Evolutionary conservation across 192 early-diverging fungal genomes (phyloP).

Genomic region (Funneliformis mosseae): DNA sequence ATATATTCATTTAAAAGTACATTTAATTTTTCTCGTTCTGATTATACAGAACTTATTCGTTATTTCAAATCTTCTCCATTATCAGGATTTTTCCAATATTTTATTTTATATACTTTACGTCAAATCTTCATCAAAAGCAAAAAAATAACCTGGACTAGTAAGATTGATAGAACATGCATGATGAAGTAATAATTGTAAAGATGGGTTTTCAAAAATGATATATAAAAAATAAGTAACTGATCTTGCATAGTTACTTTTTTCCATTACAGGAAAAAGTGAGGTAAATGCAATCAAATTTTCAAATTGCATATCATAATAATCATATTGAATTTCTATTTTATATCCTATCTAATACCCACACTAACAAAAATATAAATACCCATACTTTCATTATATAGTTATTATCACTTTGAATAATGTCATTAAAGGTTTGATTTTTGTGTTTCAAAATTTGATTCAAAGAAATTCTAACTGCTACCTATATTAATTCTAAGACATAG

Average conservation of each 20-base stretch:
- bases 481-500: background rate
- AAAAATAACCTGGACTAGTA: background rate
- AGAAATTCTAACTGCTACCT: background rate
- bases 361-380: conserved; percentile 7
- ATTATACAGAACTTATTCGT: background rate
- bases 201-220: background rate
- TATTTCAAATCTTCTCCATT: too few relatives aligned
- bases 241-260: background rate
- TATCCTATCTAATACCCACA: background rate
- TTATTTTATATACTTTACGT: background rate
- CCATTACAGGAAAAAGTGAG: background rate
- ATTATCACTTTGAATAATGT: background rate
- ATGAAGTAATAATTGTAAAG: background rate
- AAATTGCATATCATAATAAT: conserved; percentile 6
- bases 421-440: background rate
- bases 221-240: conserved; percentile 9
- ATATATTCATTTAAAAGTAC: conserved; percentile 8
- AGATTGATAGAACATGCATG: background rate
- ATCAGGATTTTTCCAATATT: background rate
- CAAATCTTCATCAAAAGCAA: conserved; percentile 7
- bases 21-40: background rate
- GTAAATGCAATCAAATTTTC: conserved; percentile 15
- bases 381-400: conserved; percentile 12
- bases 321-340: background rate
- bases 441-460: background rate